A percentile compares a stretch with the other conserved stretches of the same genome.
Evolutionary conservation across 495 filamentous ascomycete species (phyloP).

Genomic region (Aspergillus olivimuriae): DNA sequence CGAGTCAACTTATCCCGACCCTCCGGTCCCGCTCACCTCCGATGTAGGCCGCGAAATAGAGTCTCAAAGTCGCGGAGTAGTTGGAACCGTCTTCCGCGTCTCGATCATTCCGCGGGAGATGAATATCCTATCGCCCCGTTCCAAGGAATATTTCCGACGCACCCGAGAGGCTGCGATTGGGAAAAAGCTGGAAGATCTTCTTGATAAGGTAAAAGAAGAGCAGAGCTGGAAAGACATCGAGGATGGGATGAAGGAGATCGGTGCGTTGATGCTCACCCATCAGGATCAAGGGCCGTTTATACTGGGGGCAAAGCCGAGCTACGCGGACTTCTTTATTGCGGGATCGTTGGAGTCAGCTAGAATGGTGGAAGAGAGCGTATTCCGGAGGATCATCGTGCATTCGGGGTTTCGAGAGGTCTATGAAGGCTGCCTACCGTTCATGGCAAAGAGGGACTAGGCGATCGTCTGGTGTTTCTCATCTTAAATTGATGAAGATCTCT

Average conservation of each 20-base stretch:
- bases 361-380: slow-evolving; percentile 30
- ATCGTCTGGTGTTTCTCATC: no score
- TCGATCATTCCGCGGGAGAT: slow-evolving; percentile 32
- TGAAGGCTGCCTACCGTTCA: slow-evolving; percentile 30
- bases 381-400: slow-evolving; percentile 22
- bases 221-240: slow-evolving; percentile 19
- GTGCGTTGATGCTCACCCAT: slow-evolving; percentile 27
- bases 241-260: slow-evolving; percentile 17
- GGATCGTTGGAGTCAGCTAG: slow-evolving; percentile 28
- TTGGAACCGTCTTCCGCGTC: slow-evolving; percentile 16
- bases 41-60: slow-evolving; percentile 30
- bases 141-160: slow-evolving; percentile 34
- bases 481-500: no score
- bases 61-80: slow-evolving; percentile 18
- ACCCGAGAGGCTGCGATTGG: slow-evolving; percentile 30
- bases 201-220: slow-evolving; percentile 23
- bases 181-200: slow-evolving; percentile 28
- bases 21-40: slow-evolving; percentile 25
- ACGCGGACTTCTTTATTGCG: slow-evolving; percentile 35
- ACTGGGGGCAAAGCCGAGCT: slow-evolving; percentile 23
- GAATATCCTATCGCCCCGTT: slow-evolving; percentile 30
- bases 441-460: slow-evolving; percentile 28
- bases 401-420: slow-evolving; percentile 28
- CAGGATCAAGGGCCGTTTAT: slow-evolving; percentile 32
- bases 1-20: slow-evolving; percentile 32